Conservation (phyloP, 805 yeast genomes). For the Yamadazyma laniorum region DNA sequence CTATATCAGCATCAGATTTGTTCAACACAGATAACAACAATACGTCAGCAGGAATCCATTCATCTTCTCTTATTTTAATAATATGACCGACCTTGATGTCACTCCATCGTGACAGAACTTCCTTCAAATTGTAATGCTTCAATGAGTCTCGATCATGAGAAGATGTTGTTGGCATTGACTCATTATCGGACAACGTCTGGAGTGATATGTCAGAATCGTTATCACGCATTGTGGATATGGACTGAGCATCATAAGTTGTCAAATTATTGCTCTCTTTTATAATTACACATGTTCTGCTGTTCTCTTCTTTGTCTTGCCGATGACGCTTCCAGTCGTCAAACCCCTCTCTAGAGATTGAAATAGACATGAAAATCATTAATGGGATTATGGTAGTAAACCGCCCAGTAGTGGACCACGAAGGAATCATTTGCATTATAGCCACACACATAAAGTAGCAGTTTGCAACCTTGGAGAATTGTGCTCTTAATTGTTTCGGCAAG, state of each 20-base stretch:
- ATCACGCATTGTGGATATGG: conserved; percentile 14
- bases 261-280: conserved; percentile 31
- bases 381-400: conserved; percentile 93
- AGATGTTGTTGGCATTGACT: conserved; percentile 1
- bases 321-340: conserved; percentile 91
- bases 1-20: conserved; percentile 50
- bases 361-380: conserved; percentile 75
- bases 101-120: conserved; percentile 57
- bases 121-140: conserved; percentile 32
- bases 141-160: conserved; percentile 17
- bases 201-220: conserved; percentile 1
- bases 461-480: conserved; percentile 91
- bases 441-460: conserved; percentile 87
- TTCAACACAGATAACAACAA: conserved; percentile 63
- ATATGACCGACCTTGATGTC: conserved; percentile 86
- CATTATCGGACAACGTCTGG: conserved; percentile 1
- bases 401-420: conserved; percentile 97
- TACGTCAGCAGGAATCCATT: conserved; percentile 93
- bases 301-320: conserved; percentile 80
- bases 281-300: conserved; percentile 42
- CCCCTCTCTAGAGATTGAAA: conserved; percentile 90
- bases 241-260: conserved; percentile 33
- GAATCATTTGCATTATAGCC: conserved; percentile 92
- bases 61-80: conserved; percentile 69
- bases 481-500: conserved; percentile 81